Evolutionary conservation across 2,329 filamentous ascomycete genomes (phyloP).

Genomic region (Fusarium algeriense): DNA sequence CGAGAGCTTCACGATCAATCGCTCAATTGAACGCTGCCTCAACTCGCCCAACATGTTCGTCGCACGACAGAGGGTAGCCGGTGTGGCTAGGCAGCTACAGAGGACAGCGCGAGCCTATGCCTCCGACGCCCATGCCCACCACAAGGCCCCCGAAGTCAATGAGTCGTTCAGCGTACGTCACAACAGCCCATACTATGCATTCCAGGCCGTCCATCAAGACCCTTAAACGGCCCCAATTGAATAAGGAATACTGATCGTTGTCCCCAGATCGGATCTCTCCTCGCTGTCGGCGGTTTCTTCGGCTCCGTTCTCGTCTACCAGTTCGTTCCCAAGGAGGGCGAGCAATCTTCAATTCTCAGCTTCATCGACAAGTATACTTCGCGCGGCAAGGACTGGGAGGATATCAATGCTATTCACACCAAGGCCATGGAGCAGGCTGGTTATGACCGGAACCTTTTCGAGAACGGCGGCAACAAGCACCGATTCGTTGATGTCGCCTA

Average conservation of each 20-base stretch:
- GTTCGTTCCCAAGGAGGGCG: conserved; percentile 64
- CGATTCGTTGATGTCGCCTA: conserved; percentile 65
- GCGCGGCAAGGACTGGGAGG: conserved; percentile 63
- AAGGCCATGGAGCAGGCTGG: conserved; percentile 67
- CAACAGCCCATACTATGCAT: conserved; percentile 30
- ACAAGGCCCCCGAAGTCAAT: conserved; percentile 61
- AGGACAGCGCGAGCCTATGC: conserved; percentile 63
- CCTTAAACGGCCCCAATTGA: conserved; percentile 9
- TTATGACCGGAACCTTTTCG: conserved; percentile 68
- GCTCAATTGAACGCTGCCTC: conserved; percentile 51
- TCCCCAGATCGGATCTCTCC: conserved; percentile 62
- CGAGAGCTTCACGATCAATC: conserved; percentile 46
- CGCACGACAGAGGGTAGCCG: conserved; percentile 60
- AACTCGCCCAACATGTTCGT: conserved; percentile 54
- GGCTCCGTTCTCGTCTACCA: conserved; percentile 60
- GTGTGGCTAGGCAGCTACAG: conserved; percentile 53
- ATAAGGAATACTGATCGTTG: conserved; percentile 22
- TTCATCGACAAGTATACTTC: conserved; percentile 62
- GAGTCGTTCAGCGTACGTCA: conserved; percentile 69
- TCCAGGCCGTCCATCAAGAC: conserved; percentile 1
- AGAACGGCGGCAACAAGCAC: conserved; percentile 58
- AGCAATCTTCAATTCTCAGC: conserved; percentile 60
- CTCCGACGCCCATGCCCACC: conserved; percentile 64
- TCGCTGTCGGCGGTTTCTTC: conserved; percentile 60
- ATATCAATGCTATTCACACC: conserved; percentile 66